Evolutionary conservation across 2,329 filamentous ascomycete species (phyloP).

Genomic region (Lasiodiplodia sp.): DNA sequence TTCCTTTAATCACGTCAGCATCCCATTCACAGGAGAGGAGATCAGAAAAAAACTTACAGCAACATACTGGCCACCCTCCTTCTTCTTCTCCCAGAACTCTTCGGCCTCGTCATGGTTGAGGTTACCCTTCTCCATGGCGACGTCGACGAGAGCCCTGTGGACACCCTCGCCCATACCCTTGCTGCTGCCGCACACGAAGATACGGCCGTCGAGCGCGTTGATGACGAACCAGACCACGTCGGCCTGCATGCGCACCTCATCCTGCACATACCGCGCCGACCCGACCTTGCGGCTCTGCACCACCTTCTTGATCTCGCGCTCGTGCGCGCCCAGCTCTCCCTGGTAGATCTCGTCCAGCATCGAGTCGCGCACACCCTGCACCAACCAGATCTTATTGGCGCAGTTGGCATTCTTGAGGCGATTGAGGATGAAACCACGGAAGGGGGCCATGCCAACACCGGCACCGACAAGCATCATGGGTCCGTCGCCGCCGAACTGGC

Average conservation of each 20-base stretch:
- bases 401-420: constrained; percentile 93
- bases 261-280: constrained; percentile 92
- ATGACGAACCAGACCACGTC: constrained; percentile 99
- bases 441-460: constrained; percentile 94
- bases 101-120: constrained; percentile 81
- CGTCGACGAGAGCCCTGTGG: constrained; percentile 83
- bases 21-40: no score
- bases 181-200: constrained; percentile 95
- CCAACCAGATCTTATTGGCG: constrained; percentile 96
- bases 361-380: constrained; percentile 93
- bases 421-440: constrained; percentile 96
- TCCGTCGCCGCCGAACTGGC: constrained; percentile 89
- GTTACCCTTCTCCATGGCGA: constrained; percentile 92
- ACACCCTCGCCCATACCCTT: constrained; percentile 99
- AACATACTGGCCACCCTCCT: constrained; percentile 92
- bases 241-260: constrained; percentile 88
- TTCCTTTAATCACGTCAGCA: constrained; percentile 16
- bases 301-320: constrained; percentile 62
- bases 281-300: constrained; percentile 61
- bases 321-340: constrained; percentile 94
- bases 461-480: constrained; percentile 98
- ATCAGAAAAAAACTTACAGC: constrained; percentile 60
- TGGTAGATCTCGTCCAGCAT: constrained; percentile 95
- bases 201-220: constrained; percentile 91
- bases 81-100: constrained; percentile 91